Base-by-base conservation (phyloP, 2,329 filamentous ascomycete species). In the Penicillium sp. region DNA sequence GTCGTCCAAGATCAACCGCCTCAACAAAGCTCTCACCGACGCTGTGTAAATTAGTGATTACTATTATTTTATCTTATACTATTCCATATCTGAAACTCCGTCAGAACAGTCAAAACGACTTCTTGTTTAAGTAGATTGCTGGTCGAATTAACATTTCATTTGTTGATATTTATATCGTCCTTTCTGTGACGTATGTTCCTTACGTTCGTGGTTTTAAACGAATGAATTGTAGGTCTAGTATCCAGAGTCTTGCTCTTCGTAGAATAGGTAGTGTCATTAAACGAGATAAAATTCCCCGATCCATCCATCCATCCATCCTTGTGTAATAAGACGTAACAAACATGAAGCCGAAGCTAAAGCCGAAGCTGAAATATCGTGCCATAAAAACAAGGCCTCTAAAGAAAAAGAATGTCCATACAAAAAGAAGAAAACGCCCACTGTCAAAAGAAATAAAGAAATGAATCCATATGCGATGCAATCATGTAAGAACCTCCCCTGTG, bases 11-110 rank as follows among this genome's bases (percentile, higher is more conserved):
- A 88, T 99, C 78, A 84, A 90, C 76, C 96, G 91, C 86, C 90
- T 99, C 85, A 99, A 99, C 90, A 99, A 97, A 88, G 87, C 96
- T 75, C 89, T 99, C 74, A 92, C 84, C 68, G 94, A 99, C 80
- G 84, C 88, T 77, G 83, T 99, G 89, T 99, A 96, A 90, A 91
- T 76, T 72, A 66, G 63, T 43, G 9, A 16, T 8, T 23, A 42
- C 5, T 14, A 64, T 43, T 28, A 16, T 9, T 35, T 12, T 23
- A 12, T 23, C 1, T 21, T 9, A 3, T n/a, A n/a, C 20, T 33
- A 18, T 33, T 43, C 18, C n/a, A 23, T 43, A 23, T 43, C 40
- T 43, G 9, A 43, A 43, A 1, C 18, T n/a, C n/a, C n/a, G n/a
- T n/a, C 11, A 18, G 35, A 14, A 35, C 30, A 16, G 30, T 14